Conservation (phyloP, 805 yeast species). For the Candida mattraensis region DNA sequence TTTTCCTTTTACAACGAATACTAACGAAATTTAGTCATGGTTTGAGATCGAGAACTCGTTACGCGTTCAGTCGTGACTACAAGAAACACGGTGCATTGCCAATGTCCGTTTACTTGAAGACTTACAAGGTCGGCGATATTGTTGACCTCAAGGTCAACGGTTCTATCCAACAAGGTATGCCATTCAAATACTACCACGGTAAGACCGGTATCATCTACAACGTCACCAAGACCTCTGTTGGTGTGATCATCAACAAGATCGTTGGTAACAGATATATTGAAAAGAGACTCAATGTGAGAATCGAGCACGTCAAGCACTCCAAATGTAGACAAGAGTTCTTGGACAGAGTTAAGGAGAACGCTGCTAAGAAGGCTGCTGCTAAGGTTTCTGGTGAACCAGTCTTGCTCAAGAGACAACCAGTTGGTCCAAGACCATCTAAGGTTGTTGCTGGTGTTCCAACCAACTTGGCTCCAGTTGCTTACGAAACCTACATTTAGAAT, state of each 20-base stretch:
- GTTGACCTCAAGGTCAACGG: conserved; percentile 99
- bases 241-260: conserved; percentile 97
- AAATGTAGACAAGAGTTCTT: conserved; percentile 99
- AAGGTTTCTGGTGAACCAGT: conserved; percentile 90
- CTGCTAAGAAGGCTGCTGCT: conserved; percentile 90
- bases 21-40: conserved; percentile 72
- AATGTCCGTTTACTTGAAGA: conserved; percentile 94
- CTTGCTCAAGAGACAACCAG: conserved; percentile 97
- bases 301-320: conserved; percentile 99
- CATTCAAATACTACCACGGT: conserved; percentile 99
- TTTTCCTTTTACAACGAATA: too few species aligned
- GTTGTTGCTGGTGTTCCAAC: conserved; percentile 87
- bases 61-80: conserved; percentile 99
- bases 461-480: conserved; percentile 98
- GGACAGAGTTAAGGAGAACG: conserved; percentile 97
- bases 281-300: conserved; percentile 97
- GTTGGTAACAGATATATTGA: conserved; percentile 99
- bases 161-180: conserved; percentile 99
- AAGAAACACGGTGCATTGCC: conserved; percentile 94
- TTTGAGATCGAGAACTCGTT: conserved; percentile 99
- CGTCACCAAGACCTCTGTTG: conserved; percentile 98
- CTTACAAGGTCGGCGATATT: conserved; percentile 98
- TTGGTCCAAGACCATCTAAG: conserved; percentile 92
- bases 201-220: conserved; percentile 99
- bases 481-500: conserved; percentile 96